Evolutionary conservation across 495 filamentous ascomycete species (phyloP), one percentile per base, ranked within the genome.

Genomic region (Neurospora terricola): DNA sequence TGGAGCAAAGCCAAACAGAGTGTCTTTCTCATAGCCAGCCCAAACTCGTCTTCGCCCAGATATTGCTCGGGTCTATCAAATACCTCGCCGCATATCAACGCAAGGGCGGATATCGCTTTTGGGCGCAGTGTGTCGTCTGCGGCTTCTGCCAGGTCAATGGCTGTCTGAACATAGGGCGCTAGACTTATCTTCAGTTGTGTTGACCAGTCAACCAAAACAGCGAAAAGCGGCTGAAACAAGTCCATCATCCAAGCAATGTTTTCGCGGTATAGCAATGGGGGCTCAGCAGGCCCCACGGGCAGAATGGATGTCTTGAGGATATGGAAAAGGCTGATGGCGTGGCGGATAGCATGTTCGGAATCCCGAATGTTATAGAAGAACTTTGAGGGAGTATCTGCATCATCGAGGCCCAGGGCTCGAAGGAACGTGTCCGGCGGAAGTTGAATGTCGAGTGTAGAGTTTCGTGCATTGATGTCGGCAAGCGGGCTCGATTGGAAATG

Each of bases 221-320:
- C 70, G 43, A 77, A 75, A 8, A 84, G 75, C n/a, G 75, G 72
- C 45, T 80, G 73, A 54, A 81, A 73, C 48, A 76, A 74, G 72
- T 85, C 84, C 45, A 83, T 73, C 21, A 84, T 72, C 80, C 82
- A 83, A 7, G 79, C 76, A 8, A 77, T 70, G 48, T 78, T 70
- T 45, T 82, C 74, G 7, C 70, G 40, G 43, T 73, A 77, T 16
- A 77, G 54, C 12, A 76, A 40, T 2, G 76, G 75, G 1, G 72
- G 14, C 23, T 73, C 66, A 8, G 75, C 11, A 11, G 39, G 71
- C 9, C 37, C 36, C 42, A 59, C 40, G 2, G 68, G 37, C 16
- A 72, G 10, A 5, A 75, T 40, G 3, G 62, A 69, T 40, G 48
- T 62, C 37, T 76, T 78, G 30, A 80, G 62, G 8, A 80, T 78